These are phyloP conservation scores for Schizophyllum commune DNA, from an alignment of 1,284 basidiomycete species.

Conservation along the genomic window DNA sequence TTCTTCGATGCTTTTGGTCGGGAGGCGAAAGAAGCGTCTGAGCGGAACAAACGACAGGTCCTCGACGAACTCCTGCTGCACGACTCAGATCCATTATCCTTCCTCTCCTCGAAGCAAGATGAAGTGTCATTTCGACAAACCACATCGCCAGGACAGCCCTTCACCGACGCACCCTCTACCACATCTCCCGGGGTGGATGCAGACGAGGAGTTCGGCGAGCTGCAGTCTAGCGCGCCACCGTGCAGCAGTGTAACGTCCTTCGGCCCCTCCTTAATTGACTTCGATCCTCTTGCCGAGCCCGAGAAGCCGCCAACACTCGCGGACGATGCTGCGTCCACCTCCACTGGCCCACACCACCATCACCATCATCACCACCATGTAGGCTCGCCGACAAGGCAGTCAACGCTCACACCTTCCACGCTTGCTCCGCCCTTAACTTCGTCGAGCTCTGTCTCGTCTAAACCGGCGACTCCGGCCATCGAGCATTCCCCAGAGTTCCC, in stretches of 20 bases:
- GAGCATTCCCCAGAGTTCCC: neutral
- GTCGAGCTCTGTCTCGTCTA: neutral
- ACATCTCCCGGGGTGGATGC: neutral
- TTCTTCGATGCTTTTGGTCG: slow-evolving; percentile 56
- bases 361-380: neutral
- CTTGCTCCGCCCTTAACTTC: neutral
- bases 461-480: neutral
- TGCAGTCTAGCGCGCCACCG: neutral
- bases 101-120: slow-evolving; percentile 18
- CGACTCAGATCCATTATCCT: slow-evolving; percentile 63
- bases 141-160: slow-evolving; percentile 9
- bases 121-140: neutral
- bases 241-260: neutral
- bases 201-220: neutral
- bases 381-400: neutral
- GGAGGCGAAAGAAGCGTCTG: slow-evolving; percentile 44
- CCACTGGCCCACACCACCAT: neutral
- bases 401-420: neutral
- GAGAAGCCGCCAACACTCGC: neutral
- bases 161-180: neutral
- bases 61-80: slow-evolving; percentile 57
- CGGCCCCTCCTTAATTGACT: neutral
- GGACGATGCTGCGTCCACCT: neutral
- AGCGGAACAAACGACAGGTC: slow-evolving; percentile 41
- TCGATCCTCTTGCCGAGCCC: neutral